These are phyloP conservation scores for Geranomyces michiganensis DNA, from an alignment of 192 early-diverging fungal genomes.

Conservation along the genomic window DNA sequence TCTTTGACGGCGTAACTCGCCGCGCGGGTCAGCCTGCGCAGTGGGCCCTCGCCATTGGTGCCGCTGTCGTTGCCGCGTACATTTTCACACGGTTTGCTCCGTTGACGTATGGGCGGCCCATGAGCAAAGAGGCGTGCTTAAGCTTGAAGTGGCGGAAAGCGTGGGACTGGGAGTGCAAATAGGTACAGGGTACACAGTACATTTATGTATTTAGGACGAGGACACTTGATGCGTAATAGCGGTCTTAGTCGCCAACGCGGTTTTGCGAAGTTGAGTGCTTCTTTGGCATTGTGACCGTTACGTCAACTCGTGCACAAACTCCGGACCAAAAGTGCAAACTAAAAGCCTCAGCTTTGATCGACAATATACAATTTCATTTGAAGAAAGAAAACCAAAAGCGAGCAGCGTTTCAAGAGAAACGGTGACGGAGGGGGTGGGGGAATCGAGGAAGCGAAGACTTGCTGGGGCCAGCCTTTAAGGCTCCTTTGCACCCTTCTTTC, in stretches of 20 bases:
- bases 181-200: background rate
- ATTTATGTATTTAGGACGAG: no score
- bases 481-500: slow-evolving; percentile 31
- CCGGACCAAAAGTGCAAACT: no score
- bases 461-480: background rate
- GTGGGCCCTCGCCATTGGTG: slow-evolving; percentile 27
- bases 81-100: slow-evolving; percentile 74
- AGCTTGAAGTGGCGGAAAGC: slow-evolving; percentile 73
- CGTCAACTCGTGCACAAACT: no score
- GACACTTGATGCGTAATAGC: no score
- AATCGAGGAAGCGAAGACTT: background rate
- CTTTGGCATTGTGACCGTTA: no score
- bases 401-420: slow-evolving; percentile 20
- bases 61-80: slow-evolving; percentile 60
- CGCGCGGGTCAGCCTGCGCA: slow-evolving; percentile 29
- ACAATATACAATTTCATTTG: no score
- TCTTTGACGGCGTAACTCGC: slow-evolving; percentile 74
- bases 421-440: background rate
- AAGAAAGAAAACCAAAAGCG: no score
- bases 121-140: slow-evolving; percentile 76
- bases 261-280: no score
- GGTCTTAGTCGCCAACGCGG: no score
- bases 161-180: slow-evolving; percentile 83
- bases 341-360: no score
- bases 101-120: slow-evolving; percentile 79